phyloP scores from a whole-genome alignment of 2,329 filamentous ascomycete species.

The Aquanectria penicillioides region DNA sequence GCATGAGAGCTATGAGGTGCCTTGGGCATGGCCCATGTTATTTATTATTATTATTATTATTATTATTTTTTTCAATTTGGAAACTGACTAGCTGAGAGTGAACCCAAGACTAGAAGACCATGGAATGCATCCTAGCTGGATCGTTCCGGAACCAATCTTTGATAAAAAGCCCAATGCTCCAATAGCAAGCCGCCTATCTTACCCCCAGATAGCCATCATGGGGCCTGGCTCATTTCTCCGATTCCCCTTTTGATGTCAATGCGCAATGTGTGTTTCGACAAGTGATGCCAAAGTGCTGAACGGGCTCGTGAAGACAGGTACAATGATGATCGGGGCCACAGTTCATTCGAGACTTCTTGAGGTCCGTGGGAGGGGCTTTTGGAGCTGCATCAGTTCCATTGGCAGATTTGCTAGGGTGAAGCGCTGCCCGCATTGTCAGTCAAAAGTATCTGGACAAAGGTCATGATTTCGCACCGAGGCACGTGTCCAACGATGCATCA shows the following conservation, averaged over 20 bases:
- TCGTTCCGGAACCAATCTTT: too few relatives aligned
- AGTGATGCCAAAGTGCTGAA: constrained; percentile 11
- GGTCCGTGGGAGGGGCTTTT: not conserved
- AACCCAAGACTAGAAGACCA: too few relatives aligned
- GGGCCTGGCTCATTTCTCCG: not conserved
- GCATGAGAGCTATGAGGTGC: not conserved
- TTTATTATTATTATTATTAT: too few relatives aligned
- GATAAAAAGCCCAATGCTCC: too few relatives aligned
- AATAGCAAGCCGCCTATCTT: not conserved
- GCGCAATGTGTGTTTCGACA: constrained; percentile 16
- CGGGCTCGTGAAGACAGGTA: constrained; percentile 12
- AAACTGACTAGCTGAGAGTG: too few relatives aligned
- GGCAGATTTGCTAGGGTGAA: not conserved
- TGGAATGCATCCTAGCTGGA: too few relatives aligned
- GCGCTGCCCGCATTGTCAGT: not conserved
- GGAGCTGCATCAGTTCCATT: not conserved
- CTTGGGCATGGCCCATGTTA: too few relatives aligned
- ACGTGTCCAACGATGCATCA: constrained; percentile 12
- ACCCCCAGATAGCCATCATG: too few relatives aligned
- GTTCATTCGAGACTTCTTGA: not conserved
- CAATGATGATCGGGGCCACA: constrained; percentile 9
- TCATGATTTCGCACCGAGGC: not conserved
- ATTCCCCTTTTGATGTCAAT: not conserved
- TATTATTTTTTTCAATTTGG: too few relatives aligned
- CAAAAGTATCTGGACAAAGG: not conserved